phyloP scores from a whole-genome alignment of 2,329 filamentous ascomycete species.

The Graphiopsis chlorocephala region DNA sequence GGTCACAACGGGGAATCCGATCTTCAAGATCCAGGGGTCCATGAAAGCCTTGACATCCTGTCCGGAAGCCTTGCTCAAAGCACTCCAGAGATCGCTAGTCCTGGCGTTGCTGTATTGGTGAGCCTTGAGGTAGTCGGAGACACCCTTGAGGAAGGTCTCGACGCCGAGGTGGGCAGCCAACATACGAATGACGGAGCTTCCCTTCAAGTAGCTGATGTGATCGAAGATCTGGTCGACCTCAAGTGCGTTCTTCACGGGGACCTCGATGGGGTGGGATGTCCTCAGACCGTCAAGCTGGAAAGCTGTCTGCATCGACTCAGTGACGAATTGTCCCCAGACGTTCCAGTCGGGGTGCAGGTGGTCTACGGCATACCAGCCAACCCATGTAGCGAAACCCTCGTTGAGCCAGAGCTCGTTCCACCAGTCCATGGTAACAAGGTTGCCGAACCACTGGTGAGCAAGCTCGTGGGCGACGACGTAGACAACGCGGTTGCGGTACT shows the following conservation, averaged over 20 bases:
- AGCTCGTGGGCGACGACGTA: constrained; percentile 98
- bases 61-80: constrained; percentile 81
- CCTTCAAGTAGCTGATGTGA: constrained; percentile 93
- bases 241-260: constrained; percentile 86
- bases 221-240: constrained; percentile 99
- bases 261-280: constrained; percentile 92
- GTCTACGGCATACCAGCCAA: constrained; percentile 90
- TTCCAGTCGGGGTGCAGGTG: constrained; percentile 96
- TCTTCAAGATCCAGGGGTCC: constrained; percentile 92
- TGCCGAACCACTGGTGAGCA: constrained; percentile 85
- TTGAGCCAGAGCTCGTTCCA: constrained; percentile 77
- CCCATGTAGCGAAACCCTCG: constrained; percentile 97
- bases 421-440: constrained; percentile 96
- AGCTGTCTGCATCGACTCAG: constrained; percentile 88
- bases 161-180: constrained; percentile 84
- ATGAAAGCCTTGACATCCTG: constrained; percentile 84
- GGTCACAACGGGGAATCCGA: constrained; percentile 88
- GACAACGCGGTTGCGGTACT: constrained; percentile 89
- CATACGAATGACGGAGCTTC: constrained; percentile 96
- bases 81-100: constrained; percentile 86
- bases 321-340: constrained; percentile 95
- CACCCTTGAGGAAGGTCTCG: constrained; percentile 84
- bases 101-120: constrained; percentile 88
- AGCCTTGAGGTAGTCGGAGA: constrained; percentile 82
- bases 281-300: constrained; percentile 87